Evolutionary conservation across 331 rosid species (phyloP).

Genomic region (Arachis monticola): DNA sequence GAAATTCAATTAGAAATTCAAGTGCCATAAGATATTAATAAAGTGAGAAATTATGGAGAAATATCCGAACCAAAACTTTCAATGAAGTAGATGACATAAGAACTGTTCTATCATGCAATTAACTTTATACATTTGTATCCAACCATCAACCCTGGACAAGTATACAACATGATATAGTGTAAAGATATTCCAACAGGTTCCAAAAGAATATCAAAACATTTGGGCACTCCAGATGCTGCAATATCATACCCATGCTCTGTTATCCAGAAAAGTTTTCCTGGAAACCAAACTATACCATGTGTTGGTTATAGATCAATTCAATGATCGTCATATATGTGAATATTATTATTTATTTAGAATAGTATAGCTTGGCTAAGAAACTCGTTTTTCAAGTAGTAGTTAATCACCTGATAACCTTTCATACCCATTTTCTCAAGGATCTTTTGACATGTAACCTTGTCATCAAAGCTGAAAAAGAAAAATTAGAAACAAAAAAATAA

Average conservation of each 20-base stretch:
- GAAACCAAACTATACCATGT: conserved; percentile 22
- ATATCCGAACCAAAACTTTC: not conserved
- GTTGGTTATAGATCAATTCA: conserved; percentile 10
- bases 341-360: conserved; percentile 8
- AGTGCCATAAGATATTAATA: conserved; percentile 16
- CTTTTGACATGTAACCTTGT: conserved; percentile 86
- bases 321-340: conserved; percentile 8
- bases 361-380: conserved; percentile 16
- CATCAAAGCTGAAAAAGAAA: conserved; percentile 74
- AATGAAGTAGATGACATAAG: conserved; percentile 20
- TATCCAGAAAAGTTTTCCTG: conserved; percentile 8
- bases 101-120: not conserved
- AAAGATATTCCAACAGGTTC: conserved; percentile 20
- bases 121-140: conserved; percentile 16
- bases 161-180: conserved; percentile 21
- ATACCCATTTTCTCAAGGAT: conserved; percentile 86
- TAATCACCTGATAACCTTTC: conserved; percentile 94
- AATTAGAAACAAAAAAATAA: conserved; percentile 27
- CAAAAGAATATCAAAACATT: conserved; percentile 18
- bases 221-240: conserved; percentile 17
- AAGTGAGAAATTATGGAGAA: conserved; percentile 14
- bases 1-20: conserved; percentile 20
- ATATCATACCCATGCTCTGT: conserved; percentile 29
- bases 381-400: conserved; percentile 30
- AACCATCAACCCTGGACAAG: not conserved